Percentiles rank a stretch among this genome's conserved stretches.
Evolutionary conservation across 345 rosid genomes (phyloP).

Genomic region (Eucalyptus albens): DNA sequence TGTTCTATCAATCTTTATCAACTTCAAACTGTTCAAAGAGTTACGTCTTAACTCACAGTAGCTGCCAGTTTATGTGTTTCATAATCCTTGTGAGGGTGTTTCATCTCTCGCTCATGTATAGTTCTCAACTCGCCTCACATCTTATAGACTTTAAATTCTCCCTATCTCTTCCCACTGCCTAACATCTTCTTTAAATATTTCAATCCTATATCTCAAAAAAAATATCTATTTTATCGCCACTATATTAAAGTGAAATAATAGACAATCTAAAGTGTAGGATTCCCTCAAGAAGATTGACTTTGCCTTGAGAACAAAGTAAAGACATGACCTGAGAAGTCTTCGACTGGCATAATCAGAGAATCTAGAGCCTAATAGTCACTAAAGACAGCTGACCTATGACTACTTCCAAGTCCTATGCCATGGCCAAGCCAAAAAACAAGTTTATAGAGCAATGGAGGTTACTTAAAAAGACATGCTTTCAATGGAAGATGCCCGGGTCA

Average conservation of each 20-base stretch:
- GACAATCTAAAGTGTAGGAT: neutral
- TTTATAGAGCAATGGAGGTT: neutral
- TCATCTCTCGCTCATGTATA: neutral
- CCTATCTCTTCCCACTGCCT: neutral
- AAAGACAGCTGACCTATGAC: neutral
- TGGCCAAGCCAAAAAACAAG: neutral
- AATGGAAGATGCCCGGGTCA: neutral
- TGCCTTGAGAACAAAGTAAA: neutral
- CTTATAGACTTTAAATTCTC: neutral
- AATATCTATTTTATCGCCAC: neutral
- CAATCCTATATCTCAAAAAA: neutral
- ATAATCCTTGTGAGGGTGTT: neutral
- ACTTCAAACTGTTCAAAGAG: neutral
- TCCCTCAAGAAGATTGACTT: neutral
- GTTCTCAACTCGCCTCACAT: neutral
- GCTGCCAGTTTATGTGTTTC: neutral
- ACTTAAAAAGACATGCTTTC: neutral
- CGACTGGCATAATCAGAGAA: neutral
- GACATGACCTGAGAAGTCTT: neutral
- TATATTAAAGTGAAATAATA: neutral
- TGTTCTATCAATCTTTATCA: neutral
- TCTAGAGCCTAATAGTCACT: neutral
- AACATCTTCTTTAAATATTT: neutral
- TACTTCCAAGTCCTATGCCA: neutral
- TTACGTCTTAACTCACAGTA: neutral